A percentile compares a stretch with the other conserved stretches of the same genome.
Conservation (phyloP, 1,284 basidiomycete genomes). For the Rhodotorula sp. region DNA sequence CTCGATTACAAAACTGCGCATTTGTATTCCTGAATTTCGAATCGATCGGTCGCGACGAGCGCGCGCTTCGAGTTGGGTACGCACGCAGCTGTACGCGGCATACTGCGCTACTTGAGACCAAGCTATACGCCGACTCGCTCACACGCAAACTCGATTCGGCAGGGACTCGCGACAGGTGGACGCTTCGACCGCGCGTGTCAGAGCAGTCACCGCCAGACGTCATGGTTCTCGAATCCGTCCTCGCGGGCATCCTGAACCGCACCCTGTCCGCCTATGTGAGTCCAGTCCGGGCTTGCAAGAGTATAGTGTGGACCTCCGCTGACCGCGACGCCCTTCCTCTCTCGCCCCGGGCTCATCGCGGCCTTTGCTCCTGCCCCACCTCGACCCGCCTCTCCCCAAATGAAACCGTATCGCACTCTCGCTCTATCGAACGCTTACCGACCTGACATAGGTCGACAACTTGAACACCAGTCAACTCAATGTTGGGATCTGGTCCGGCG, state of each 20-base stretch:
- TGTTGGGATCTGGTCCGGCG: constrained; percentile 89
- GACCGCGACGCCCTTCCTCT: neutral
- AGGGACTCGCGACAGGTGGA: neutral
- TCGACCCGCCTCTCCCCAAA: neutral
- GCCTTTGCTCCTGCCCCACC: neutral
- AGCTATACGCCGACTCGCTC: too few species aligned
- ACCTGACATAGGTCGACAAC: constrained; percentile 78
- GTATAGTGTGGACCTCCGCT: neutral
- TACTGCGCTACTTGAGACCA: too few species aligned
- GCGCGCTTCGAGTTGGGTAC: too few species aligned
- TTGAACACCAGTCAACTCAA: constrained; percentile 93
- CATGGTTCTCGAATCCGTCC: constrained; percentile 37
- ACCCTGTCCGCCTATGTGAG: constrained; percentile 49
- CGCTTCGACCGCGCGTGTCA: neutral
- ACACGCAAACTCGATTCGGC: neutral
- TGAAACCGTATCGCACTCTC: neutral
- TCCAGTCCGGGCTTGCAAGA: neutral
- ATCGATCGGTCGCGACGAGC: too few species aligned
- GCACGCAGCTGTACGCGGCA: too few species aligned
- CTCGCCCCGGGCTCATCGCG: neutral
- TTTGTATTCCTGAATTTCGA: too few species aligned
- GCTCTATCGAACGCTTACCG: constrained; percentile 50
- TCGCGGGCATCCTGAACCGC: constrained; percentile 45
- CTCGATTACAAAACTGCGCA: too few species aligned
- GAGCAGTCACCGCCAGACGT: too few species aligned